These are phyloP conservation scores for Cladosporium sp. DNA, from an alignment of 2,329 filamentous ascomycete species.

Conservation along the genomic window DNA sequence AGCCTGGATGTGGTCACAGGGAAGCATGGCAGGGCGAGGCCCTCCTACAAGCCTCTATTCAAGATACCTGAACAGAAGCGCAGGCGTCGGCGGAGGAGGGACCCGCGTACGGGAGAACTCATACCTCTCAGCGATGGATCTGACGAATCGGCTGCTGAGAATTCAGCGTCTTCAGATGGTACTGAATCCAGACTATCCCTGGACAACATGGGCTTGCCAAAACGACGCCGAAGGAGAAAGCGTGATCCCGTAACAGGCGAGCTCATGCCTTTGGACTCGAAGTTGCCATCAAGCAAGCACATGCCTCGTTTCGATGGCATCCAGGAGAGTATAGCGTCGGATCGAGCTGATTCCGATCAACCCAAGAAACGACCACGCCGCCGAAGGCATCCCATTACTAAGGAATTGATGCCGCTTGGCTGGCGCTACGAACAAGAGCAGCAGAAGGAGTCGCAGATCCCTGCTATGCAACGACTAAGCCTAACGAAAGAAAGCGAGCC, in stretches of 20 bases:
- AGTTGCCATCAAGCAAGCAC: not conserved
- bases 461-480: conserved; percentile 15
- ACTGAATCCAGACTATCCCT: not conserved
- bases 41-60: conserved; percentile 28
- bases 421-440: conserved; percentile 17
- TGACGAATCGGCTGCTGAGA: not conserved
- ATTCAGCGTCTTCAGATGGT: not conserved
- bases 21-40: conserved; percentile 25
- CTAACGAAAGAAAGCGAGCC: conserved; percentile 14
- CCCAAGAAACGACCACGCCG: conserved; percentile 22
- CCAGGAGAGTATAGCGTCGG: too few species aligned
- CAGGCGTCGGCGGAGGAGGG: conserved; percentile 22
- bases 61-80: conserved; percentile 8
- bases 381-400: conserved; percentile 25
- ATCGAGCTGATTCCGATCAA: not conserved
- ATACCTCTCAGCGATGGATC: conserved; percentile 20
- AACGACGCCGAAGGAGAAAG: conserved; percentile 21
- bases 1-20: conserved; percentile 2
- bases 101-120: conserved; percentile 24
- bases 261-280: conserved; percentile 20
- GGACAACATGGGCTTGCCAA: conserved; percentile 7
- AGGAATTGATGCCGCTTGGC: conserved; percentile 28
- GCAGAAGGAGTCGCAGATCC: conserved; percentile 2
- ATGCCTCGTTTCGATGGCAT: too few species aligned
- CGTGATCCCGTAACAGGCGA: conserved; percentile 26